phyloP scores from a whole-genome alignment of 2,329 filamentous ascomycete genomes.

The Scorias spongiosa region DNA sequence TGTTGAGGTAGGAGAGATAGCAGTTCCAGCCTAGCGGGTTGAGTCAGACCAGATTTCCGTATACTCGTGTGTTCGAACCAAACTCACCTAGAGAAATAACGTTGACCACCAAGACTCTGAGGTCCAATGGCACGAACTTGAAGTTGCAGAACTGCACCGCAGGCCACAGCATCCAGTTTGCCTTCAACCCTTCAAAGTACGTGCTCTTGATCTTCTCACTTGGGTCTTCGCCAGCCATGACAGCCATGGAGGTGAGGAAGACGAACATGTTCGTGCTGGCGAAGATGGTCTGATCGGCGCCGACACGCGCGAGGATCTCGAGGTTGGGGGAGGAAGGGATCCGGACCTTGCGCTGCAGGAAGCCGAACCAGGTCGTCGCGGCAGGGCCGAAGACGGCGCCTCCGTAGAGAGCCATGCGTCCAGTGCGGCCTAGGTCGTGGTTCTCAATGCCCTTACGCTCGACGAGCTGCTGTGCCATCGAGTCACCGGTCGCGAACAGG shows the following conservation, averaged over 20 bases:
- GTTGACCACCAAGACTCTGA: constrained; percentile 77
- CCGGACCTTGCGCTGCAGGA: constrained; percentile 56
- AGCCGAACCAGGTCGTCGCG: constrained; percentile 72
- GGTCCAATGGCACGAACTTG: constrained; percentile 66
- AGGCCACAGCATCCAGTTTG: constrained; percentile 85
- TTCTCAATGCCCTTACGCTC: constrained; percentile 64
- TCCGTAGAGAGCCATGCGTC: constrained; percentile 67
- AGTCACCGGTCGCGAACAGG: constrained; percentile 83
- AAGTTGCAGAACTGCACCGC: constrained; percentile 77
- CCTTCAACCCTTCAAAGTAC: constrained; percentile 56
- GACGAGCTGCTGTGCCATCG: constrained; percentile 78
- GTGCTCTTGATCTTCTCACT: constrained; percentile 55
- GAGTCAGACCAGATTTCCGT: constrained; percentile 4
- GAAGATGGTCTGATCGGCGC: constrained; percentile 67
- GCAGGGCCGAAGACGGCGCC: constrained; percentile 73
- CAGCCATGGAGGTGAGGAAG: constrained; percentile 72
- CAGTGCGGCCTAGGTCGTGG: constrained; percentile 56
- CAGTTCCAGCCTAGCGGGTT: constrained; percentile 40
- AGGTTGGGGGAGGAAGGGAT: constrained; percentile 46
- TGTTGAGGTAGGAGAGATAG: constrained; percentile 42
- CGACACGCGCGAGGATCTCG: constrained; percentile 65
- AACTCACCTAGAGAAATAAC: constrained; percentile 52
- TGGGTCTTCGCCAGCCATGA: constrained; percentile 31
- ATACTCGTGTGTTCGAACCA: constrained; percentile 1
- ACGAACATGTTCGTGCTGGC: constrained; percentile 68